Evolutionary conservation across 805 yeast species (phyloP).

Genomic region (Metschnikowia kunwiensis): DNA sequence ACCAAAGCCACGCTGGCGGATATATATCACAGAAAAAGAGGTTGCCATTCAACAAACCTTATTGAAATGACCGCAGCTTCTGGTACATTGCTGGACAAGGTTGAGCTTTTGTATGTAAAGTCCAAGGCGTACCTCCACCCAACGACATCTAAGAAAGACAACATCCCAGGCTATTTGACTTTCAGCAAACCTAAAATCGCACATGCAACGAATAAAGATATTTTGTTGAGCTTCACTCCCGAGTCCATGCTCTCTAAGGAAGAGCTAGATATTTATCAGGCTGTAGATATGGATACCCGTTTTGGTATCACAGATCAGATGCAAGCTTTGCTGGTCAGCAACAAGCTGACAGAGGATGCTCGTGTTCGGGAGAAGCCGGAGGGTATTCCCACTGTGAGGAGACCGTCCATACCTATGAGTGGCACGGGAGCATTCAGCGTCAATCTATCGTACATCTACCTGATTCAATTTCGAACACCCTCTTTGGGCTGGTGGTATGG

Average conservation of each 20-base stretch:
- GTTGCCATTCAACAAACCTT: too few relatives aligned
- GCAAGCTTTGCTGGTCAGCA: constrained; percentile 19
- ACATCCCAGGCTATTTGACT: constrained; percentile 73
- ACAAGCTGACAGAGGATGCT: constrained; percentile 13
- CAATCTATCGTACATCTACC: constrained; percentile 58
- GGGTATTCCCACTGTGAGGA: constrained; percentile 34
- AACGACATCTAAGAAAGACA: constrained; percentile 66
- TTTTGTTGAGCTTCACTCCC: constrained; percentile 67
- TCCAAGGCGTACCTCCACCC: constrained; percentile 85
- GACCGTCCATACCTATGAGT: constrained; percentile 49
- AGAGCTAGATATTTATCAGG: constrained; percentile 46
- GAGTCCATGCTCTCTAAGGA: constrained; percentile 45
- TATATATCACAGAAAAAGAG: too few relatives aligned
- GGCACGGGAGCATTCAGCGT: constrained; percentile 53
- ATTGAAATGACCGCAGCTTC: constrained; percentile 2
- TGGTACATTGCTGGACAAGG: not conserved
- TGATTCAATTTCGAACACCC: constrained; percentile 82
- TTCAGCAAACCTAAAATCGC: constrained; percentile 53
- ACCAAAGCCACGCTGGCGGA: too few relatives aligned
- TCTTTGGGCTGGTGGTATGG: constrained; percentile 92
- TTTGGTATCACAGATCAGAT: constrained; percentile 17
- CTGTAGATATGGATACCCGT: constrained; percentile 46
- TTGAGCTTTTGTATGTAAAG: constrained; percentile 50
- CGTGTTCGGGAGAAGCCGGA: not conserved
- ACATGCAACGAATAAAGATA: constrained; percentile 46